Evolutionary conservation across 805 yeast genomes (phyloP).

Genomic region (Nakazawaea molendinolei): DNA sequence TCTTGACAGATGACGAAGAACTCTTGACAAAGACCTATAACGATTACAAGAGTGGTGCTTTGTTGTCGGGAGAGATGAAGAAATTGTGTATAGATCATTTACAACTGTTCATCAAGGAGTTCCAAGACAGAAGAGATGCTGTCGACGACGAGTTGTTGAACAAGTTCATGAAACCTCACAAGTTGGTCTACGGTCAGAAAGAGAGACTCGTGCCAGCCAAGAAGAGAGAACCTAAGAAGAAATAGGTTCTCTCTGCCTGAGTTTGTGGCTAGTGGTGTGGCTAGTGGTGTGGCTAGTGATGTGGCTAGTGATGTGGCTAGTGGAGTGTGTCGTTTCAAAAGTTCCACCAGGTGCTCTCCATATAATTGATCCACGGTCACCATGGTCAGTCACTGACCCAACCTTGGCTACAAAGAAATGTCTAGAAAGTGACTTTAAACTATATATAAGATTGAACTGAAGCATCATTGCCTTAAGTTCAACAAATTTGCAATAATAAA

Average conservation of each 20-base stretch:
- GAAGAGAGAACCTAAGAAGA: conserved; percentile 36
- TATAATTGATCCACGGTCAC: too few relatives aligned
- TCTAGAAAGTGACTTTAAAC: too few relatives aligned
- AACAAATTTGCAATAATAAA: too few relatives aligned
- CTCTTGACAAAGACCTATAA: conserved; percentile 56
- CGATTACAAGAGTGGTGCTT: conserved; percentile 70
- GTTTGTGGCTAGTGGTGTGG: too few relatives aligned
- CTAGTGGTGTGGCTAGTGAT: too few relatives aligned
- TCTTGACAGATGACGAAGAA: conserved; percentile 85
- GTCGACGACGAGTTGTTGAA: conserved; percentile 58
- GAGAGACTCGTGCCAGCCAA: conserved; percentile 71
- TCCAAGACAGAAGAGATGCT: conserved; percentile 71
- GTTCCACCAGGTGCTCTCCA: too few relatives aligned
- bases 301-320: too few relatives aligned
- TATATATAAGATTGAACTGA: conserved; percentile 5
- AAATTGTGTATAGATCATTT: conserved; percentile 74
- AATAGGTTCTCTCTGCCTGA: too few relatives aligned
- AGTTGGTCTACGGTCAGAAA: conserved; percentile 65
- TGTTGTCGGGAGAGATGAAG: conserved; percentile 92
- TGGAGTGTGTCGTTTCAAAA: too few relatives aligned
- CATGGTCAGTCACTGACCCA: too few relatives aligned
- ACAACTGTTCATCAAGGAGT: conserved; percentile 70
- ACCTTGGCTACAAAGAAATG: conserved; percentile 6
- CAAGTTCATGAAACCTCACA: conserved; percentile 79
- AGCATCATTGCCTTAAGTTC: too few relatives aligned